These are phyloP conservation scores for Athelia sp. DNA, from an alignment of 1,284 basidiomycete genomes.

Conservation along the genomic window DNA sequence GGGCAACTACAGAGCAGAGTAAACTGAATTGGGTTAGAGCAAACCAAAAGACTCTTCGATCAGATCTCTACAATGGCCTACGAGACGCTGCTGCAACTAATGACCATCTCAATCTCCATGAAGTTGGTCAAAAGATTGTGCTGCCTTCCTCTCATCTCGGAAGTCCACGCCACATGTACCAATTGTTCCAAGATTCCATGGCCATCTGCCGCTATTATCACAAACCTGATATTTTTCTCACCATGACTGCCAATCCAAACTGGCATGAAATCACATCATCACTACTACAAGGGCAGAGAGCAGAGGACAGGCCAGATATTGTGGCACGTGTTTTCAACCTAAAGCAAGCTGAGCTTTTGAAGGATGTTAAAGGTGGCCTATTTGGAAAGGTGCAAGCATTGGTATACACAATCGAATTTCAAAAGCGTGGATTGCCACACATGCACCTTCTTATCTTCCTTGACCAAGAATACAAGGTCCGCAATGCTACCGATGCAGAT, in stretches of 20 bases:
- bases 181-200: constrained; percentile 28
- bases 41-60: not conserved
- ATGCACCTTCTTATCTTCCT: constrained; percentile 29
- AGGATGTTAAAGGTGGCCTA: not conserved
- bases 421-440: constrained; percentile 32
- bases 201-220: constrained; percentile 19
- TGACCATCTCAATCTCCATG: constrained; percentile 10
- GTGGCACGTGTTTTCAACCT: constrained; percentile 38
- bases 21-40: not conserved
- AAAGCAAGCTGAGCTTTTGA: constrained; percentile 25
- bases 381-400: constrained; percentile 21
- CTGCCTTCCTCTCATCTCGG: constrained; percentile 23
- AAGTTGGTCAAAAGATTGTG: constrained; percentile 19
- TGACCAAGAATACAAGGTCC: constrained; percentile 14
- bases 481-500: constrained; percentile 31
- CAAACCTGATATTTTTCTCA: constrained; percentile 29
- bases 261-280: constrained; percentile 30
- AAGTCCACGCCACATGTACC: constrained; percentile 26
- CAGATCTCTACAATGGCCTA: not conserved
- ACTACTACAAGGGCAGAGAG: constrained; percentile 32
- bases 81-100: constrained; percentile 1
- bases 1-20: not conserved
- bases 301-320: constrained; percentile 40
- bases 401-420: constrained; percentile 27
- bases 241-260: constrained; percentile 29